Conservation (phyloP, 2,329 filamentous ascomycete species). For the Metarhizium brunneum region DNA sequence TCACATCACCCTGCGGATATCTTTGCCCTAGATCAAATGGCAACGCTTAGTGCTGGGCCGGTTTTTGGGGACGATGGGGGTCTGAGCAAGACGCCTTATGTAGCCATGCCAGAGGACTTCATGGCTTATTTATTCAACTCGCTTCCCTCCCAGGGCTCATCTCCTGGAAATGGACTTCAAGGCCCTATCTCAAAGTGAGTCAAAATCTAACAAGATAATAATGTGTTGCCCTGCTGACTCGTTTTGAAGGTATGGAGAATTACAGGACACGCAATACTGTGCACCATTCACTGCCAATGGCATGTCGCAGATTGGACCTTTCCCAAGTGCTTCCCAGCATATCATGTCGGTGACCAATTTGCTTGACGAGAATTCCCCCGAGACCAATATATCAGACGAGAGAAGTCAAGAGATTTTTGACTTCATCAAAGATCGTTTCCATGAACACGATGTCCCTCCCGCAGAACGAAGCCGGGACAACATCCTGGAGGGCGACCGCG, state of each 20-base stretch:
- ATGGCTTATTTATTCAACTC: conserved; percentile 73
- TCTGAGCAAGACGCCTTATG: conserved; percentile 72
- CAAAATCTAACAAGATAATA: not conserved
- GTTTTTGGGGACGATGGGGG: conserved; percentile 79
- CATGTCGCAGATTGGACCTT: conserved; percentile 41
- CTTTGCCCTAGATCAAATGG: conserved; percentile 54
- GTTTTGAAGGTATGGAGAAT: conserved; percentile 40
- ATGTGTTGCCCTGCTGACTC: conserved; percentile 14
- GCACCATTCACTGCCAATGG: conserved; percentile 41
- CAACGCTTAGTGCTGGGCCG: conserved; percentile 61
- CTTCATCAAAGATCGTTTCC: conserved; percentile 71
- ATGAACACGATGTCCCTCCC: conserved; percentile 67
- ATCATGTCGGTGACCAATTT: conserved; percentile 86
- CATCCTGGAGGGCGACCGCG: conserved; percentile 70
- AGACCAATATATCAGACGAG: conserved; percentile 75
- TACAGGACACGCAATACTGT: conserved; percentile 30
- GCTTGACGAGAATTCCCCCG: conserved; percentile 69
- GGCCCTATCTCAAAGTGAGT: conserved; percentile 27
- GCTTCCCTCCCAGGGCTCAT: conserved; percentile 14
- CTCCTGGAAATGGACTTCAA: conserved; percentile 27
- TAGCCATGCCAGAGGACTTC: conserved; percentile 77
- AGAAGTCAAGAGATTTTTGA: conserved; percentile 79
- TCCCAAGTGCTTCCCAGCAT: conserved; percentile 57
- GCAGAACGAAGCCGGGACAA: conserved; percentile 66
- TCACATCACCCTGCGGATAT: conserved; percentile 40